phyloP scores from a whole-genome alignment of 257 asterid genomes.

The Fraxinus anomala region DNA sequence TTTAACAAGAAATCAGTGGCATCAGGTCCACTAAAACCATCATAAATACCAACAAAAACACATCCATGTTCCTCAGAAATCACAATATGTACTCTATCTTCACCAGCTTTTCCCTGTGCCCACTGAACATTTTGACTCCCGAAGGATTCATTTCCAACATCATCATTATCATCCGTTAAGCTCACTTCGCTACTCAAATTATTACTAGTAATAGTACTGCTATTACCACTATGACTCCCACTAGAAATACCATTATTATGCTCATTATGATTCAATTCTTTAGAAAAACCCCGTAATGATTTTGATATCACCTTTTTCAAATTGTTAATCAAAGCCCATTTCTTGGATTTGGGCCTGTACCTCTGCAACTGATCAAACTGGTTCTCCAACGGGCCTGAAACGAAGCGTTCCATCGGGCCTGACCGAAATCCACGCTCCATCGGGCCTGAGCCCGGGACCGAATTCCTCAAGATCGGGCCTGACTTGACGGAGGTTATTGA shows the following conservation, averaged over 20 bases:
- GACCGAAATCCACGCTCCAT: constrained; percentile 81
- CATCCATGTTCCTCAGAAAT: constrained; percentile 85
- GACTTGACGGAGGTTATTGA: constrained; percentile 43
- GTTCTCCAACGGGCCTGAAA: constrained; percentile 90
- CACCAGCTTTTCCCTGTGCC: constrained; percentile 99
- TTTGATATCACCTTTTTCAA: constrained; percentile 57
- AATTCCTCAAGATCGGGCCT: constrained; percentile 65
- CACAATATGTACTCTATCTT: constrained; percentile 84
- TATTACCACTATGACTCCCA: constrained; percentile 43
- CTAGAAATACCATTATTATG: constrained; percentile 35
- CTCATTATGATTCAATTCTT: constrained; percentile 38
- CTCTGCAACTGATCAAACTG: constrained; percentile 72
- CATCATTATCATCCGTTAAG: constrained; percentile 66
- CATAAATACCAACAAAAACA: constrained; percentile 93
- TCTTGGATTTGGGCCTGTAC: constrained; percentile 68
- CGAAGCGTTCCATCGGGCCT: constrained; percentile 90
- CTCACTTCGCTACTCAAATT: constrained; percentile 69
- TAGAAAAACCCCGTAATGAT: constrained; percentile 54
- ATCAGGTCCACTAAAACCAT: constrained; percentile 94
- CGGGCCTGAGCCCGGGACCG: constrained; percentile 62
- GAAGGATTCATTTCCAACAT: constrained; percentile 60
- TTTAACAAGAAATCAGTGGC: constrained; percentile 78
- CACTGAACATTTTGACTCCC: constrained; percentile 84
- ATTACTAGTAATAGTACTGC: constrained; percentile 53
- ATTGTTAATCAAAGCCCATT: constrained; percentile 53